These are phyloP conservation scores for Ophiorrhiza pumila DNA, from an alignment of 257 asterid species.

Conservation along the genomic window DNA sequence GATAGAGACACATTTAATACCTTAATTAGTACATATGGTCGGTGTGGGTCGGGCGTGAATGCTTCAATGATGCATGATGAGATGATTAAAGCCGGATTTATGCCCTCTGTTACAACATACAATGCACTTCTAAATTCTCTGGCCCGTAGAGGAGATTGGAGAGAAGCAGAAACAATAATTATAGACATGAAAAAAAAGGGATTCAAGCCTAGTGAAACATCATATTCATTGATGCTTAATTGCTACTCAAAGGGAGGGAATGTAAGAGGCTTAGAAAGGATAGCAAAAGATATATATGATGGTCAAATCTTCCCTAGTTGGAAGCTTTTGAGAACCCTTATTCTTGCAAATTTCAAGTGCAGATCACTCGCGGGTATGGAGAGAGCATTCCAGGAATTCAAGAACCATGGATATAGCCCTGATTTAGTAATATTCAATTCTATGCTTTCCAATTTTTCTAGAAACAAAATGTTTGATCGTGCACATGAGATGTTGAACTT, in stretches of 20 bases:
- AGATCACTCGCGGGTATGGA: constrained; percentile 76
- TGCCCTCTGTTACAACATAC: constrained; percentile 76
- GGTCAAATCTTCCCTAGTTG: constrained; percentile 90
- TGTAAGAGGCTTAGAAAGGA: constrained; percentile 66
- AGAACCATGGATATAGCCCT: constrained; percentile 70
- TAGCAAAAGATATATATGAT: constrained; percentile 71
- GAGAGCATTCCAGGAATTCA: constrained; percentile 82
- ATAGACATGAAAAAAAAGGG: constrained; percentile 72
- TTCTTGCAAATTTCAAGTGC: constrained; percentile 78
- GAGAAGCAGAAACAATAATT: constrained; percentile 62
- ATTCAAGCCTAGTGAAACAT: constrained; percentile 79
- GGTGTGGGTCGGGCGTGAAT: constrained; percentile 69
- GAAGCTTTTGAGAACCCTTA: constrained; percentile 78
- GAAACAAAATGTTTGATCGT: constrained; percentile 75
- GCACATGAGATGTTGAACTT: constrained; percentile 66
- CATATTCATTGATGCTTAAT: constrained; percentile 78
- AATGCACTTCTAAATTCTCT: constrained; percentile 85
- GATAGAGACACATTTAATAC: constrained; percentile 85
- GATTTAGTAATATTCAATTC: constrained; percentile 76
- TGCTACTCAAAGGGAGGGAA: constrained; percentile 83
- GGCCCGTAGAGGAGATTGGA: constrained; percentile 84
- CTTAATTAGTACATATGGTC: constrained; percentile 81
- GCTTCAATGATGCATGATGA: constrained; percentile 72
- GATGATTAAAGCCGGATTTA: constrained; percentile 80
- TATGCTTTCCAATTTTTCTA: constrained; percentile 72